These are phyloP conservation scores for Apiospora saccharicola DNA, from an alignment of 2,329 filamentous ascomycete species.

Conservation along the genomic window DNA sequence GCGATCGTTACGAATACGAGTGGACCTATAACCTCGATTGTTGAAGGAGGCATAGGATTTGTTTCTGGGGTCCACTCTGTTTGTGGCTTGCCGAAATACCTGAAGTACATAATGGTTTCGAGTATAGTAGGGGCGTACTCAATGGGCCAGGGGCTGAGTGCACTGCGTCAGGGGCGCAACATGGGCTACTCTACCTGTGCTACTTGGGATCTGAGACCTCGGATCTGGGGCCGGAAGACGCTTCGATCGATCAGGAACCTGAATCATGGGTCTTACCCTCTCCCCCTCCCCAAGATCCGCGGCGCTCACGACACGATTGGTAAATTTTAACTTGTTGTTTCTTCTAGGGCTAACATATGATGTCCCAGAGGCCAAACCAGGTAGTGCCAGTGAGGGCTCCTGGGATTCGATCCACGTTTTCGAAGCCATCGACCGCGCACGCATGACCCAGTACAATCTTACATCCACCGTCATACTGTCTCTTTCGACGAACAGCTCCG, in stretches of 20 bases:
- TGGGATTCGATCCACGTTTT: slow-evolving; percentile 99
- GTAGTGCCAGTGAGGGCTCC: slow-evolving; percentile 74
- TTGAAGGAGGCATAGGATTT: not conserved
- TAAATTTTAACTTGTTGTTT: not conserved
- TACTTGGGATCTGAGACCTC: slow-evolving; percentile 27
- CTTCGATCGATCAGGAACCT: slow-evolving; percentile 19
- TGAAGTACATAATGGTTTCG: not conserved
- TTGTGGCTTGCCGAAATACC: not conserved
- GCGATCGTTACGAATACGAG: not conserved
- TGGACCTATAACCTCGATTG: not conserved
- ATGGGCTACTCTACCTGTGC: not conserved
- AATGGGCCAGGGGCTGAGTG: not conserved
- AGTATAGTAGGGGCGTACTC: not conserved
- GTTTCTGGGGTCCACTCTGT: not conserved
- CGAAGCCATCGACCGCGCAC: slow-evolving; percentile 90
- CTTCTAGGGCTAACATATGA: not conserved
- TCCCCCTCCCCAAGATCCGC: not conserved
- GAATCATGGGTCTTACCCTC: not conserved
- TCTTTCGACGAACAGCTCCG: slow-evolving; percentile 68
- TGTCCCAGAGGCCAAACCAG: slow-evolving; percentile 67
- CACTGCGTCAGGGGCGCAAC: slow-evolving; percentile 1
- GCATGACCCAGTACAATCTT: slow-evolving; percentile 95
- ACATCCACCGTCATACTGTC: slow-evolving; percentile 96
- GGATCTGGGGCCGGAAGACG: slow-evolving; percentile 29
- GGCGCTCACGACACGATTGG: not conserved